These are phyloP conservation scores for Pyrrhoderma noxium DNA, from an alignment of 1,284 basidiomycete species.

Conservation along the genomic window DNA sequence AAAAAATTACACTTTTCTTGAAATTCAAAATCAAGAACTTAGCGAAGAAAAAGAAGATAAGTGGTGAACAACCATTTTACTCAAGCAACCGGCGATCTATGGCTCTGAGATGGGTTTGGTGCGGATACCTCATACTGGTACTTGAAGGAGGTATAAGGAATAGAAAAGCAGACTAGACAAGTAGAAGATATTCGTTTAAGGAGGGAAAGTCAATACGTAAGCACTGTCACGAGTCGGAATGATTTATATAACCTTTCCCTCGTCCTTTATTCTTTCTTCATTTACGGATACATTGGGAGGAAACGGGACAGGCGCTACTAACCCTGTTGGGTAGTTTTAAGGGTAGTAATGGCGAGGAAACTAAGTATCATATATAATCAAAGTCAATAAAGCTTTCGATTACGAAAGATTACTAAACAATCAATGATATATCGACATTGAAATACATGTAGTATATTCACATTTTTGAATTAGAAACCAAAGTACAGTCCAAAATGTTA, in stretches of 20 bases:
- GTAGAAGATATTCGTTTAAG: conserved; percentile 19
- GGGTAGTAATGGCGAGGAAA: neutral
- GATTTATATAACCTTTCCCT: neutral
- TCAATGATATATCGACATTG: too few relatives aligned
- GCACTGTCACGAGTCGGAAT: neutral
- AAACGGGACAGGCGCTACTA: neutral
- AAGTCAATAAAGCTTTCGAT: too few relatives aligned
- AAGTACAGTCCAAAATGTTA: too few relatives aligned
- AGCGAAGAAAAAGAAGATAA: neutral
- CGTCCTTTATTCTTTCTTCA: too few relatives aligned
- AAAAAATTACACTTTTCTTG: conserved; percentile 13
- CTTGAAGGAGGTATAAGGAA: conserved; percentile 16
- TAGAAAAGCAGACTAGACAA: conserved; percentile 13
- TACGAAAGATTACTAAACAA: too few relatives aligned
- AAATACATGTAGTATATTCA: too few relatives aligned
- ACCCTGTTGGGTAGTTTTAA: neutral
- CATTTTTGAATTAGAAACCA: too few relatives aligned
- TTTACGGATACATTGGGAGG: conserved; percentile 5
- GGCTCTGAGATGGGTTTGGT: conserved; percentile 22
- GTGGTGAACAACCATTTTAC: too few relatives aligned
- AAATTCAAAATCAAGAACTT: neutral
- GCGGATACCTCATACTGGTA: conserved; percentile 20
- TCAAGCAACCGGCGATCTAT: conserved; percentile 2
- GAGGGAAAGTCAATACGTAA: conserved; percentile 24
- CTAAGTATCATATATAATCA: too few relatives aligned